Evolutionary conservation across 129 eudicot species (phyloP), one percentile per base, ranked within the genome.

Genomic region (Arctium lappa): DNA sequence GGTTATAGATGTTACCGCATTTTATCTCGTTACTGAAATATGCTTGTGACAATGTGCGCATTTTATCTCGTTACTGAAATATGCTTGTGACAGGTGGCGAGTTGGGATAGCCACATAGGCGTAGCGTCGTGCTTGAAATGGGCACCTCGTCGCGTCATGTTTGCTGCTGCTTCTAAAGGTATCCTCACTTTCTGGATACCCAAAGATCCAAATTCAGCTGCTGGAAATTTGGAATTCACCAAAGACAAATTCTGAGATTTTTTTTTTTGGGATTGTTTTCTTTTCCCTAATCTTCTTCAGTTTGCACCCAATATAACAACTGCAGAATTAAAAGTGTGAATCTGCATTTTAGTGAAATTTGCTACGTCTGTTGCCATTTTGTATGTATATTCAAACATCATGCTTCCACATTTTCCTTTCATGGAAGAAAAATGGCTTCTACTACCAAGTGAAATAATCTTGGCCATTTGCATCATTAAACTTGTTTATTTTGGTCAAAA

Each of bases 131-230:
- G 97, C 91, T 80, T 95, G 86, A 95, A 88, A 79, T 95, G 99
- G 99, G 99, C 99, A 1, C 99, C 99, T 31, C 93, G 97, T 11
- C 85, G 99, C 72, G 93, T 85, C 29, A 91, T 95, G 99, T 93
- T 95, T 82, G 99, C 88, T 29, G 99, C 98, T 62, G 97, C 98
- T 46, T 90, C 99, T n/a, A 82, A 90, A 44, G 91, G 94, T 2
- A 94, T 85, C 44, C 99, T 95, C 44, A 95, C 99, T 18, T 95
- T 95, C 40, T 95, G 99, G 99, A 95, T 95, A 73, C 99, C 97
- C 5, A 88, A 87, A 72, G 86, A 86, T 50, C 32, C 76, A 40
- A 83, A 73, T 68, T 69, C 84, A 6, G 44, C 77, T 32, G 42
- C 80, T 8, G 84, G 34, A 27, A 50, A 42, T 76, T 37, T 70